These are phyloP conservation scores for Alternaria angustiovoidea DNA, from an alignment of 2,329 filamentous ascomycete genomes.

Conservation along the genomic window DNA sequence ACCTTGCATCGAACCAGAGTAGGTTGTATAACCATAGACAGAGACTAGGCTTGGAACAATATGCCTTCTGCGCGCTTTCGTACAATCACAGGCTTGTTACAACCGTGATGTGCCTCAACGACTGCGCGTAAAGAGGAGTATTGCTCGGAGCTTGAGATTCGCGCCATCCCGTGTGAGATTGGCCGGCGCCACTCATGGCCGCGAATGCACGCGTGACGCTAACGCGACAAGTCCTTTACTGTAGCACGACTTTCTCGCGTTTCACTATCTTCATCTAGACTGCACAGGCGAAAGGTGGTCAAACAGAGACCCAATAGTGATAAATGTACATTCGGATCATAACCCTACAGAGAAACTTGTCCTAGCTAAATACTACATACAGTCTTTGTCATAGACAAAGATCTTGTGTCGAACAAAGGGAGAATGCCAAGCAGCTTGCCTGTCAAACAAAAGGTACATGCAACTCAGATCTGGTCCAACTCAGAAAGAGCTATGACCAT, in stretches of 20 bases:
- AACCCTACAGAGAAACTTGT: too few relatives aligned
- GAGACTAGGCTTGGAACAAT: not conserved
- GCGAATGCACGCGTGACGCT: not conserved
- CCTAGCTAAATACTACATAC: too few relatives aligned
- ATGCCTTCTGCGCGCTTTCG: not conserved
- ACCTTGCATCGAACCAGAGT: too few relatives aligned
- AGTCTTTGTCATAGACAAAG: too few relatives aligned
- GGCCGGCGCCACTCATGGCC: not conserved
- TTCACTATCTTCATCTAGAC: not conserved
- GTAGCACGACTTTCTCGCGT: not conserved
- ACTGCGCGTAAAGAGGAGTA: not conserved
- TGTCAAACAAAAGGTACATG: not conserved
- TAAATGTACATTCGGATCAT: too few relatives aligned
- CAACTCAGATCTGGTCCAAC: not conserved
- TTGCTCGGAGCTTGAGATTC: slow-evolving; percentile 48
- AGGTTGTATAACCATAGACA: not conserved
- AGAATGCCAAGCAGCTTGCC: too few relatives aligned
- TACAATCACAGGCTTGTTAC: not conserved
- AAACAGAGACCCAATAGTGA: too few relatives aligned
- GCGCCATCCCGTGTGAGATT: not conserved
- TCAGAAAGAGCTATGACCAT: not conserved
- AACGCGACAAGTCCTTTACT: not conserved
- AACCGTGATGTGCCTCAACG: not conserved
- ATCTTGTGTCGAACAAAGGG: too few relatives aligned
- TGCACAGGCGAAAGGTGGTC: too few relatives aligned